Base-by-base conservation (phyloP, 345 rosid species). In the Moricandia moricandioides region DNA sequence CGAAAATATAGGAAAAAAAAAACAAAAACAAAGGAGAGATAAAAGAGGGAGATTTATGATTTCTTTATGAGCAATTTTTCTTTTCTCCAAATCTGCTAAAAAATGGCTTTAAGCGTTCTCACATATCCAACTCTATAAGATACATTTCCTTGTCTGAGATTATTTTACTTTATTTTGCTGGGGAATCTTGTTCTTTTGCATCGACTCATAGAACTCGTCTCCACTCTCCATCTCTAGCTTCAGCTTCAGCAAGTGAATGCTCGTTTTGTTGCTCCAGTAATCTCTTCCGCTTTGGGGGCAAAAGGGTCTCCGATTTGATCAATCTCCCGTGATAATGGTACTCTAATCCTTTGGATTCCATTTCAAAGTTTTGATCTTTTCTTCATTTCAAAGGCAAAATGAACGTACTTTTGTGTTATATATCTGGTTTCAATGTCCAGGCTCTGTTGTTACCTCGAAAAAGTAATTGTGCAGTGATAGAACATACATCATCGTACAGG, bases 71-170 rank as follows among this genome's bases (percentile, higher is more conserved):
- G 69, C 62, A 75, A 49, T 63, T 54, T 40, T 7, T 27, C 21
- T 56, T 10, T 13, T 6, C 52, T 47, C 35, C 37, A 34, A 65
- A 54, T 75, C 69, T 47, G 65, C 69, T 73, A 57, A 47, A 43
- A 78, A 80, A 79, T 80, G 35, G 68, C 82, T 74, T 21, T 63
- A 76, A 81, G 86, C 88, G 79, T 85, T 76, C 82, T 83, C 81
- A 34, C 37, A 63, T 45, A 27, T 12, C 14, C 35, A 18, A 40
- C 39, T 67, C 75, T 63, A 77, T 55, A 70, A 76, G 73, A 72
- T 7, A 35, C 52, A 40, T 24, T 60, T 33, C 16, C 43, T n/a
- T 57, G 24, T 18, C 71, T 18, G 40, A 37, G 57, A 60, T 31
- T n/a, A 31, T 29, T 14, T 60, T 31, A n/a, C 18, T 47, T 14